A percentile compares a stretch with the other conserved stretches of the same genome.
These are phyloP conservation scores for Cladorrhinum sp. DNA, from an alignment of 2,329 filamentous ascomycete genomes.

Conservation along the genomic window DNA sequence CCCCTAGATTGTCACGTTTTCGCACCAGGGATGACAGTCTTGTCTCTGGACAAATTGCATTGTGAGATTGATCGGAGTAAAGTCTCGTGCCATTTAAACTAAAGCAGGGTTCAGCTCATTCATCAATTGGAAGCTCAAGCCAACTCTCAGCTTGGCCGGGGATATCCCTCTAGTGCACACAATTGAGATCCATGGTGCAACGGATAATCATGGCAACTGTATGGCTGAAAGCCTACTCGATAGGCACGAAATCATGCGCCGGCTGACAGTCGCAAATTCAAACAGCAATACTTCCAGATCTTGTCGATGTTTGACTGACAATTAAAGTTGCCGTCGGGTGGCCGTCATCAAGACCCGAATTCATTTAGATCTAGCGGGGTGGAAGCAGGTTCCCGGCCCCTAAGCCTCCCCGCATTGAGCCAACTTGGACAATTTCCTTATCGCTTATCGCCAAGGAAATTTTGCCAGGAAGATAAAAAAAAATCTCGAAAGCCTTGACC, in stretches of 20 bases:
- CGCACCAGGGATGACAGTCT: not conserved
- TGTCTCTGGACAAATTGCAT: not conserved
- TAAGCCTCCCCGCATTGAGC: conserved; percentile 9
- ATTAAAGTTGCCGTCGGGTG: not conserved
- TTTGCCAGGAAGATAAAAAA: conserved; percentile 13
- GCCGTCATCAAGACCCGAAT: not conserved
- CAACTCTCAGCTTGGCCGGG: not conserved
- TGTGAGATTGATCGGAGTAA: not conserved
- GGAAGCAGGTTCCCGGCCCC: not conserved
- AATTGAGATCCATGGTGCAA: too few species aligned
- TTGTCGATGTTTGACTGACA: not conserved
- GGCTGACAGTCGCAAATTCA: too few species aligned
- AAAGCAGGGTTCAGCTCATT: not conserved
- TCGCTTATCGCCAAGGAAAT: conserved; percentile 24
- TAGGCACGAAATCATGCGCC: too few species aligned
- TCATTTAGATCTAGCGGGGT: conserved; percentile 2
- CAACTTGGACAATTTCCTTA: conserved; percentile 9
- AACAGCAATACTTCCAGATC: too few species aligned
- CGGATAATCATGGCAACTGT: too few species aligned
- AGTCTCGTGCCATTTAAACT: not conserved
- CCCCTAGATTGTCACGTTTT: not conserved
- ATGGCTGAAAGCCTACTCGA: too few species aligned
- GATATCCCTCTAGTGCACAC: not conserved
- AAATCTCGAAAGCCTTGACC: conserved; percentile 4
- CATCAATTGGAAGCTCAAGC: not conserved